Conservation (phyloP, 2,329 filamentous ascomycete genomes). For the Tympanopsis confertula region DNA sequence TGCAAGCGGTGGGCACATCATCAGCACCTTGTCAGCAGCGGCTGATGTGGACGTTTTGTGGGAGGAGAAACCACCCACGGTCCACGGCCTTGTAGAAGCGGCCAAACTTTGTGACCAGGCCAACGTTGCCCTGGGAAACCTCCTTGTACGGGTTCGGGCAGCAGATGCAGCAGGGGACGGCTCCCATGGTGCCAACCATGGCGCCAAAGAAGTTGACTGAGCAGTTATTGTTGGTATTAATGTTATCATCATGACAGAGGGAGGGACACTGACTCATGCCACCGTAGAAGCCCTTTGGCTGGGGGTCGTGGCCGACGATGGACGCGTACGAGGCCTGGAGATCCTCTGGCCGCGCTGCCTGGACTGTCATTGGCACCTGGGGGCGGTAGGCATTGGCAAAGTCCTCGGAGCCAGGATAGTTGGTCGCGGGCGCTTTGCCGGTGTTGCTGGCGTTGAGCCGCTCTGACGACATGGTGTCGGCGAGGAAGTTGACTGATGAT, state of each 20-base stretch:
- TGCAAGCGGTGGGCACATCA: constrained; percentile 90
- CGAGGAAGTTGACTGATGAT: too few relatives aligned
- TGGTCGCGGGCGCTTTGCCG: too few relatives aligned
- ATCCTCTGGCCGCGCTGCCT: neutral
- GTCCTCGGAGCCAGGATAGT: too few relatives aligned
- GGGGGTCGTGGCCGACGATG: constrained; percentile 35
- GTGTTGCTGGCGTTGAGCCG: too few relatives aligned
- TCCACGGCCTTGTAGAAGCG: too few relatives aligned
- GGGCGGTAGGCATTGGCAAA: too few relatives aligned
- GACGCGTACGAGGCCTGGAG: neutral
- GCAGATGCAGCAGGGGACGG: constrained; percentile 83
- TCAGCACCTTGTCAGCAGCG: too few relatives aligned
- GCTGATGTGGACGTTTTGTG: too few relatives aligned
- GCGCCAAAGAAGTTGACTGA: constrained; percentile 63
- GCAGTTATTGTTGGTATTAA: too few relatives aligned
- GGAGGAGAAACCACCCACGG: too few relatives aligned
- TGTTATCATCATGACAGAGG: too few relatives aligned
- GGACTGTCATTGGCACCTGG: neutral
- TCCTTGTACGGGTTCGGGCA: constrained; percentile 95
- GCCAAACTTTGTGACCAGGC: constrained; percentile 90
- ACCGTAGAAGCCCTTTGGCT: constrained; percentile 79
- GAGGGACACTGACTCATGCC: constrained; percentile 49
- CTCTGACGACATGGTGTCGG: too few relatives aligned
- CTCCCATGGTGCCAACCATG: constrained; percentile 67
- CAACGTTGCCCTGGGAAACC: constrained; percentile 86